Base-by-base conservation (phyloP, 2,329 filamentous ascomycete genomes). In the Samsoniella hepiali region DNA sequence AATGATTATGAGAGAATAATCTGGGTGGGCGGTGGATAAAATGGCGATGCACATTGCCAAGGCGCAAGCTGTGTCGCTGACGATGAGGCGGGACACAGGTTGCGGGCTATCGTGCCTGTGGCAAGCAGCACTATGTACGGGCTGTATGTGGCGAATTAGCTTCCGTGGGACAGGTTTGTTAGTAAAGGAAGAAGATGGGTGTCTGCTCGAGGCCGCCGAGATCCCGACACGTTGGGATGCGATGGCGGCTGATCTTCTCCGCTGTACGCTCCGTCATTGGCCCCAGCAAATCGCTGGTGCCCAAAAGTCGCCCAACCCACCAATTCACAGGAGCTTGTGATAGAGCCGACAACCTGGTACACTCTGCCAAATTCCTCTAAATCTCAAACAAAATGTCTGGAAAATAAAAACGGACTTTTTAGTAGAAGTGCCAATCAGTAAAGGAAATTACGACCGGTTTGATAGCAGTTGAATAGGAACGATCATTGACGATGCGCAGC, bases 21-120 rank as follows among this genome's bases (percentile, higher is more conserved):
- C 80, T 10, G 91, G 90, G 72, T 93, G 90, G 53, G 88, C 83
- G 22, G 90, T 93, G 32, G 90, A 91, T 64, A 91, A 79, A 53
- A 93, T 79, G 56, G 87, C 88, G 76, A 93, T 93, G 73, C 91
- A 93, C 90, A 93, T 93, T 15, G 31, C 66, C 38, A 15, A n/a
- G 90, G 31, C 91, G 90, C 60, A 91, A 91, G 45, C 94, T 89
- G 6, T 31, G 47, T 44, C 8, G 49, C 34, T 62, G 38, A 36
- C 34, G 5, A 5, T 3, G 8, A 53, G 27, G 47, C 31, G 27
- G 15, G 27, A 42, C 38, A 22, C 54, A 7, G 38, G 13, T 56
- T 44, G 29, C 36, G 38, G 27, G 50, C 17, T 38, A 40, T 38
- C 38, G 38, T n/a, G 36, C 15, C 45, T 36, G 29, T 8, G n/a